Conservation (phyloP, 352 stramenopile genomes). For the Pythium phragmiticola region DNA sequence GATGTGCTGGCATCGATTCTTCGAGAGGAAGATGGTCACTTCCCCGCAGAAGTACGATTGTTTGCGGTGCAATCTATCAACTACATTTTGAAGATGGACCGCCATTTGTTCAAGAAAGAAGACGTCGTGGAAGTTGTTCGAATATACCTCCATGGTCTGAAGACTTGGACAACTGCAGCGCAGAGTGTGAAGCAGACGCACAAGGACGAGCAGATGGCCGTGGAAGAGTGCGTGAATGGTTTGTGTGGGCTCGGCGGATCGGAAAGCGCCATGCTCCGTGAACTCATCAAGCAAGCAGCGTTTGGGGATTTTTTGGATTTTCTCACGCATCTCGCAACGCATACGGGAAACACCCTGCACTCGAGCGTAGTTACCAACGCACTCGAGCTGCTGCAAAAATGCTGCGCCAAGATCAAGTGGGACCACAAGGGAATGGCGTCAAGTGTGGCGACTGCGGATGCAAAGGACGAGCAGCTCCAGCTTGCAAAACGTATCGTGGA, state of each 20-base stretch:
- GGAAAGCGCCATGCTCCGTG: slow-evolving; percentile 53
- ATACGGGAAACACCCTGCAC: slow-evolving; percentile 41
- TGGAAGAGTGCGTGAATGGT: slow-evolving; percentile 80
- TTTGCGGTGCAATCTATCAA: slow-evolving; percentile 82
- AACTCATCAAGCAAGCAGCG: slow-evolving; percentile 37
- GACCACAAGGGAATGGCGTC: not conserved
- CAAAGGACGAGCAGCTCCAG: slow-evolving; percentile 19
- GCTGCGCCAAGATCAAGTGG: slow-evolving; percentile 72
- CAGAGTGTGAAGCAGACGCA: not conserved
- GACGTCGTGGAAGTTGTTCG: slow-evolving; percentile 45
- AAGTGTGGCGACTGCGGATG: not conserved
- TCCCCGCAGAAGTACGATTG: slow-evolving; percentile 46
- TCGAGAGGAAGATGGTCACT: slow-evolving; percentile 33
- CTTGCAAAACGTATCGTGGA: slow-evolving; percentile 44
- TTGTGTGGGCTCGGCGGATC: slow-evolving; percentile 63
- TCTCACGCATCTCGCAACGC: slow-evolving; percentile 36
- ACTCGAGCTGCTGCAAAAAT: slow-evolving; percentile 70
- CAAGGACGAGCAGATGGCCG: slow-evolving; percentile 58
- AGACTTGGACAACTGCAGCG: slow-evolving; percentile 30
- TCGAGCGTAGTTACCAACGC: slow-evolving; percentile 61
- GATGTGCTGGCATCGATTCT: slow-evolving; percentile 56
- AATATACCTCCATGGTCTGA: slow-evolving; percentile 54
- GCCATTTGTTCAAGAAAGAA: slow-evolving; percentile 49
- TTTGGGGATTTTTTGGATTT: slow-evolving; percentile 64
- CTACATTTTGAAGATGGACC: slow-evolving; percentile 85